Conservation (phyloP, 805 yeast species). For the Candida patagonica region DNA sequence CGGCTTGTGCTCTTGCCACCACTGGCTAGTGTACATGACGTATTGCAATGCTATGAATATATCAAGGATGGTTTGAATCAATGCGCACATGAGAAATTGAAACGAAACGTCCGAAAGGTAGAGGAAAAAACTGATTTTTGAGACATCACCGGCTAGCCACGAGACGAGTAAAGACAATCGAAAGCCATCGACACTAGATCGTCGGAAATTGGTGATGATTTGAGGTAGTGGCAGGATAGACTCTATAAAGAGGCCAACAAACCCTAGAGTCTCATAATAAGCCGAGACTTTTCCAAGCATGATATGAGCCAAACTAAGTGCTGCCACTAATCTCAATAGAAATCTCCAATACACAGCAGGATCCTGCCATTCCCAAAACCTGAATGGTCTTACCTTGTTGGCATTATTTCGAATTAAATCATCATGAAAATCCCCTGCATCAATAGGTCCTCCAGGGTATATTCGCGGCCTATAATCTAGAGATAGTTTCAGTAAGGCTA, state of each 20-base stretch:
- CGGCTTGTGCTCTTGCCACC: constrained; percentile 13
- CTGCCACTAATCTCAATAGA: constrained; percentile 36
- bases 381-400: constrained; percentile 31
- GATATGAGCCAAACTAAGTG: constrained; percentile 33
- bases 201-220: constrained; percentile 69
- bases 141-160: constrained; percentile 84
- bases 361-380: constrained; percentile 83
- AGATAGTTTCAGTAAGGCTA: constrained; percentile 52
- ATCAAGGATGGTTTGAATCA: constrained; percentile 19
- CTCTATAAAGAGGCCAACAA: constrained; percentile 52
- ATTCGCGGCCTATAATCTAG: constrained; percentile 30
- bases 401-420: background rate
- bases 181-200: constrained; percentile 69
- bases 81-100: constrained; percentile 22
- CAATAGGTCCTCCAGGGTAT: constrained; percentile 15
- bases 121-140: constrained; percentile 35
- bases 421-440: background rate
- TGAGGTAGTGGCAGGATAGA: constrained; percentile 35
- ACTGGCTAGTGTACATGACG: constrained; percentile 17
- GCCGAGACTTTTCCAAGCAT: constrained; percentile 29
- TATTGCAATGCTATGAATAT: constrained; percentile 21
- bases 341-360: constrained; percentile 55
- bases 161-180: constrained; percentile 63
- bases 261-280: constrained; percentile 47
- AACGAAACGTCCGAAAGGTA: constrained; percentile 14